A percentile compares a stretch with the other conserved stretches of the same genome.
Conservation (phyloP, 495 filamentous ascomycete species). For the Penicillium coprophilum region DNA sequence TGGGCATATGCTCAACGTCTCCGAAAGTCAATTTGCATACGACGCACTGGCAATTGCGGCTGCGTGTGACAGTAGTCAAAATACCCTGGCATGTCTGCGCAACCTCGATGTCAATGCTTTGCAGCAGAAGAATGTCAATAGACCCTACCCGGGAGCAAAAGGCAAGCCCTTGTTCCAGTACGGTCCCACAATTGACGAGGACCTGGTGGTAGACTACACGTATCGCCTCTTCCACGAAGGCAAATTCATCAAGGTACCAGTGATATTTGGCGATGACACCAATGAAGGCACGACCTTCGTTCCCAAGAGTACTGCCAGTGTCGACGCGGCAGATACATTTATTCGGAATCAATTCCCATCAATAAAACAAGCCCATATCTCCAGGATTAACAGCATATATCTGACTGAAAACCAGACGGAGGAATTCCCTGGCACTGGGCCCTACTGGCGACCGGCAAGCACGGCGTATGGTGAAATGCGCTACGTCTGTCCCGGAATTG, state of each 20-base stretch:
- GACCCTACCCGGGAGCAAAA: conserved; percentile 53
- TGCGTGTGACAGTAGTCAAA: conserved; percentile 45
- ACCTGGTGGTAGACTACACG: conserved; percentile 59
- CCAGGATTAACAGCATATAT: conserved; percentile 58
- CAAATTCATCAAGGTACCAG: conserved; percentile 65
- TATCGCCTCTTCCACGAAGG: conserved; percentile 57
- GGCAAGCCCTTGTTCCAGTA: conserved; percentile 57
- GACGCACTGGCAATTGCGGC: conserved; percentile 58
- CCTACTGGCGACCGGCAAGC: conserved; percentile 60
- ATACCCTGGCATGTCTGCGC: conserved; percentile 61
- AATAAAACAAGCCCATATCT: conserved; percentile 52
- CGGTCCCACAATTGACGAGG: conserved; percentile 57
- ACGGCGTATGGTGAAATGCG: conserved; percentile 69
- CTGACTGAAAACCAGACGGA: conserved; percentile 43
- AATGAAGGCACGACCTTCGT: conserved; percentile 70
- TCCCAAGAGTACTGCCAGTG: conserved; percentile 46
- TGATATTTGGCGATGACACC: conserved; percentile 68
- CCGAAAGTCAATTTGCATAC: conserved; percentile 65
- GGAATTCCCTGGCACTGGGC: conserved; percentile 43
- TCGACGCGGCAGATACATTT: conserved; percentile 52
- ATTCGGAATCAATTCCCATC: conserved; percentile 62
- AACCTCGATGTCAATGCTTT: conserved; percentile 47
- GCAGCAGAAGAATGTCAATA: conserved; percentile 53
- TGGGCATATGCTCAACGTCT: conserved; percentile 55
- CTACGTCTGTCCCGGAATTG: conserved; percentile 69